Evolutionary conservation across 805 yeast genomes (phyloP).

Genomic region (Sugiyamaella boreocaroliniensis): DNA sequence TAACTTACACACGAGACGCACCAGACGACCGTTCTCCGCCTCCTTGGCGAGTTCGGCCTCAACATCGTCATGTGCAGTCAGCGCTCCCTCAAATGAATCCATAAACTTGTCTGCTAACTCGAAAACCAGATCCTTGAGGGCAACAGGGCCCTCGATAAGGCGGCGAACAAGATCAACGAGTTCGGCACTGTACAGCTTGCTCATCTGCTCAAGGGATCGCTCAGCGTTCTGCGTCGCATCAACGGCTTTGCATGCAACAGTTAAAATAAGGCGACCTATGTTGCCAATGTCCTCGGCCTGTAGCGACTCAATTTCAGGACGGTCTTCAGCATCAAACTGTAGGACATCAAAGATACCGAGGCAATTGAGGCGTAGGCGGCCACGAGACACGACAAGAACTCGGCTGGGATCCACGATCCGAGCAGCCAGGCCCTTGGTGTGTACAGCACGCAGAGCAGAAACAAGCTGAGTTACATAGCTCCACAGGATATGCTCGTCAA

Average conservation of each 20-base stretch:
- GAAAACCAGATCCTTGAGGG: conserved; percentile 4
- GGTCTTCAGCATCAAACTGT: conserved; percentile 25
- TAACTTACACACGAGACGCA: conserved; percentile 73
- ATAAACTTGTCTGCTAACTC: conserved; percentile 19
- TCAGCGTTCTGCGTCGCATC: conserved; percentile 10
- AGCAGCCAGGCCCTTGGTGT: conserved; percentile 49
- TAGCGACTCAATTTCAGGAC: conserved; percentile 22
- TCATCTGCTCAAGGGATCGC: conserved; percentile 20
- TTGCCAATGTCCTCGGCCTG: conserved; percentile 51
- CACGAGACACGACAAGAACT: conserved; percentile 64
- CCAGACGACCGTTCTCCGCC: conserved; percentile 81
- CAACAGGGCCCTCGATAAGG: not conserved
- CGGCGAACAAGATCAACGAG: conserved; percentile 21
- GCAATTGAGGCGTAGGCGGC: conserved; percentile 63
- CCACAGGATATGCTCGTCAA: conserved; percentile 70
- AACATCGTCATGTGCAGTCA: conserved; percentile 21
- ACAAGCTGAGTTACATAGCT: conserved; percentile 66
- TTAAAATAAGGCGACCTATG: conserved; percentile 56
- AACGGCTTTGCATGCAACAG: conserved; percentile 37
- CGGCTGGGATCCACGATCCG: conserved; percentile 59
- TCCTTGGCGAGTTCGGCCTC: conserved; percentile 50
- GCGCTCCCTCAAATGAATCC: conserved; percentile 18
- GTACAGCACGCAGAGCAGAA: conserved; percentile 61
- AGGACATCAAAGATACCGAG: conserved; percentile 69
- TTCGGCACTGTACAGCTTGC: conserved; percentile 20